These are phyloP conservation scores for Citrus hindsii DNA, from an alignment of 345 rosid species.

Conservation along the genomic window DNA sequence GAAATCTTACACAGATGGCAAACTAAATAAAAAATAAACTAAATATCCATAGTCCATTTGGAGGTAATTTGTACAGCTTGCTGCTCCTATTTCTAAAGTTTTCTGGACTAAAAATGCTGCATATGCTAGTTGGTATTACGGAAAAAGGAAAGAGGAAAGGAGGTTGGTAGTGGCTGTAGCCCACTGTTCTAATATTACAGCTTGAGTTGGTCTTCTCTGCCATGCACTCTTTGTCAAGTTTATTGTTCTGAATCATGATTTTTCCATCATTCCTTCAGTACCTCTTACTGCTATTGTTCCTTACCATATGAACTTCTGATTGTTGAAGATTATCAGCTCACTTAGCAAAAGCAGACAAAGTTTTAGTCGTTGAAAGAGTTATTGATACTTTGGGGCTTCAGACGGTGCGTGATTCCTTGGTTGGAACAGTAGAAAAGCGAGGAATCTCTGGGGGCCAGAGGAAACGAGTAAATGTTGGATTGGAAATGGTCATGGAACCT, in stretches of 20 bases:
- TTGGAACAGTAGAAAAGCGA: conserved; percentile 92
- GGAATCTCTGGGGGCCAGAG: conserved; percentile 98
- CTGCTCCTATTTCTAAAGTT: not conserved
- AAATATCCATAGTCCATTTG: not conserved
- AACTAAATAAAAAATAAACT: not conserved
- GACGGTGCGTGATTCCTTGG: conserved; percentile 70
- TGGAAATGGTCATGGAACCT: conserved; percentile 98
- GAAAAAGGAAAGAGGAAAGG: not conserved
- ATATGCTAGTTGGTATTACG: not conserved
- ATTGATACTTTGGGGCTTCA: conserved; percentile 88
- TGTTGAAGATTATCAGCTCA: conserved; percentile 58
- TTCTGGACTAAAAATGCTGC: not conserved
- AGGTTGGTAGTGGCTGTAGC: not conserved
- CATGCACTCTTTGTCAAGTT: not conserved
- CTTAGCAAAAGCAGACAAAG: conserved; percentile 66
- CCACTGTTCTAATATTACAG: not conserved
- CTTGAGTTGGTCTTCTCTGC: conserved; percentile 3
- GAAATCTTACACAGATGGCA: not conserved
- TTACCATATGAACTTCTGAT: conserved; percentile 7
- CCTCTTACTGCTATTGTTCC: not conserved
- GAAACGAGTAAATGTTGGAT: conserved; percentile 91
- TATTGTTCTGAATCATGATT: not conserved
- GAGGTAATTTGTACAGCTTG: not conserved
- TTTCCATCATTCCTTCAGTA: not conserved
- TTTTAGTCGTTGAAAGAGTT: conserved; percentile 87